Evolutionary conservation across 495 filamentous ascomycete genomes (phyloP), one percentile per base, ranked within the genome.

Genomic region (Aspergillus steynii): DNA sequence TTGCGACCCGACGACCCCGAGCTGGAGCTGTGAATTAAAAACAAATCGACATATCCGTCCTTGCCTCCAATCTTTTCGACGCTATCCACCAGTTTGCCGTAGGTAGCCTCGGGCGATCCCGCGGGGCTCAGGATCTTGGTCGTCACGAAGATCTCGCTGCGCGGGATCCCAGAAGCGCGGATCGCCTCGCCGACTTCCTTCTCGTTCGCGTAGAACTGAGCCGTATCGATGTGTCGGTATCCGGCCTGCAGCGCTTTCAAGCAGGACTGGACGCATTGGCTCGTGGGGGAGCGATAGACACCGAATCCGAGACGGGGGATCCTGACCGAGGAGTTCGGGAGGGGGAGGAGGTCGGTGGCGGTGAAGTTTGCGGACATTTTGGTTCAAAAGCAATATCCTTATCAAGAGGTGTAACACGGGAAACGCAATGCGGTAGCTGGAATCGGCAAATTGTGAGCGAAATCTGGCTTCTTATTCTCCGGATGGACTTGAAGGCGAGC

Each of bases 251-350:
- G 74, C n/a, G 89, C 89, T 37, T 77, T 80, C n/a, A 81, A 73
- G 62, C 80, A 83, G 5, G 87, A 86, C 29, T 80, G 64, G 15
- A 81, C 75, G 70, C 83, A 88, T 57, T 80, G 76, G 27, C 75
- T 59, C 20, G 71, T 53, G 9, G 77, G 77, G 10, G 84, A 85
- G 53, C 81, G 82, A 71, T 87, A 92, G 65, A 92, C 87, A 47
- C 89, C 89, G 65, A 92, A 91, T 14, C 90, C 89, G n/a, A 93
- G 81, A 53, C 76, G 79, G 29, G 88, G 90, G 50, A 90, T 88
- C 53, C 75, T 76, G 57, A 77, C 69, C 26, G 62, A 50, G 59
- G 80, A 83, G 59, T 83, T 83, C 32, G 80, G 80, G 52, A 90
- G 85, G 56, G 83, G 71, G 45, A 86, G 66, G 29, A 70, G 68